Base-by-base conservation (phyloP, 768 basidiomycete species). In the Boletus pseudopeckii region DNA sequence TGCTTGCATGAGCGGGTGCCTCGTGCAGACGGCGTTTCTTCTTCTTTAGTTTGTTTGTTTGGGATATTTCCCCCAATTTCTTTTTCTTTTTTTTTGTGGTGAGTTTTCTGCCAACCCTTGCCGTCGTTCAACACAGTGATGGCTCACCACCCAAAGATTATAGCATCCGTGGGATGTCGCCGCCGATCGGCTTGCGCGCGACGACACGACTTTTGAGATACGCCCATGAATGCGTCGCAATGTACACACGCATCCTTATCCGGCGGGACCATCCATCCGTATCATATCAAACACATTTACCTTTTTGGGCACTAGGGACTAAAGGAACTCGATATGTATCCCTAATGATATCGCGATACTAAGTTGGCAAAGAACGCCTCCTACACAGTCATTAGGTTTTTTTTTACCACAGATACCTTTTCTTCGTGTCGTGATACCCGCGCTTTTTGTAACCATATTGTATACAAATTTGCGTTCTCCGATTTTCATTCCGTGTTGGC, bases 171-270 rank as follows among this genome's bases (percentile, higher is more conserved):
- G 14, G 11, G 10, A 30, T 33, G 43, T 42, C 26, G 39, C 36
- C 26, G 17, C 40, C 48, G 47, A 53, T 43, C 24, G 24, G 47
- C 42, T 37, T 20, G 26, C 37, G 48, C 51, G 54, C 26, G 11
- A 48, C 18, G 11, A 42, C 37, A 26, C 22, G 33, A 46, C 40
- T 41, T 20, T 28, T 24, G 28, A 52, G 39, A 56, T 20, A 51
- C 49, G 60, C 60, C 57, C 53, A 32, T 44, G 55, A 50, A 52
- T 64, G 65, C 61, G 49, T 51, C 14, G 62, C 65, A 67, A 65
- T 66, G 64, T 66, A 65, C 45, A 50, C 61, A 54, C n/a, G 64
- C 64, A 64, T 66, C 52, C 28, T 32, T 36, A 30, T 53, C 50
- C 33, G 60, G 64, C 61, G 11, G 60, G 53, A 65, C 57, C 40